These are phyloP conservation scores for Melastoma malabathricum DNA, from an alignment of 345 rosid genomes.

Conservation along the genomic window DNA sequence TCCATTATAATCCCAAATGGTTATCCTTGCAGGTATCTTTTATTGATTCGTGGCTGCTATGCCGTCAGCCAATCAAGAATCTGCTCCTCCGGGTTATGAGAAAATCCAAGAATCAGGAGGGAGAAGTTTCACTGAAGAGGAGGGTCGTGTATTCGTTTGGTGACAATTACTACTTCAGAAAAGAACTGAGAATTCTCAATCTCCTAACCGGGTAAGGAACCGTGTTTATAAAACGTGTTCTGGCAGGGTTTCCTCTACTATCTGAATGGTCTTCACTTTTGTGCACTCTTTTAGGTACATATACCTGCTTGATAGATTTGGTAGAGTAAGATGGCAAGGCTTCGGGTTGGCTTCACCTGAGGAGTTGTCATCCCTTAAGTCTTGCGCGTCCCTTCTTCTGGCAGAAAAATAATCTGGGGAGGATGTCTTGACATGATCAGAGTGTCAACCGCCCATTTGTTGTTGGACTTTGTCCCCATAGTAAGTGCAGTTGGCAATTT, in stretches of 20 bases:
- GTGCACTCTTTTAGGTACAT: slow-evolving; percentile 32
- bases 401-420: slow-evolving; percentile 32
- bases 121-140: slow-evolving; percentile 35
- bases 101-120: slow-evolving; percentile 26
- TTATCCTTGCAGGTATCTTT: slow-evolving; percentile 49
- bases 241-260: background rate
- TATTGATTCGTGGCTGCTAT: slow-evolving; percentile 70
- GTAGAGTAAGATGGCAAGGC: slow-evolving; percentile 95
- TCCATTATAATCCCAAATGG: background rate
- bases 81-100: slow-evolving; percentile 56
- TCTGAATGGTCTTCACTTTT: background rate
- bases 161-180: slow-evolving; percentile 78
- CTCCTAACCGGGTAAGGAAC: slow-evolving; percentile 77
- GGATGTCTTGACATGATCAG: background rate
- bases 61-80: slow-evolving; percentile 41
- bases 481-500: too few relatives aligned
- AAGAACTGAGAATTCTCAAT: slow-evolving; percentile 69
- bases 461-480: too few relatives aligned
- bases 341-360: slow-evolving; percentile 58
- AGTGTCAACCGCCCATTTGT: too few relatives aligned
- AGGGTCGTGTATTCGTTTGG: slow-evolving; percentile 73
- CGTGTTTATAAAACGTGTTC: background rate
- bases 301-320: slow-evolving; percentile 56
- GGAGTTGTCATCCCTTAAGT: slow-evolving; percentile 64
- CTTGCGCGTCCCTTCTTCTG: slow-evolving; percentile 57